Conservation (phyloP, 1,284 basidiomycete genomes). For the Kalmanozyma brasiliensis region DNA sequence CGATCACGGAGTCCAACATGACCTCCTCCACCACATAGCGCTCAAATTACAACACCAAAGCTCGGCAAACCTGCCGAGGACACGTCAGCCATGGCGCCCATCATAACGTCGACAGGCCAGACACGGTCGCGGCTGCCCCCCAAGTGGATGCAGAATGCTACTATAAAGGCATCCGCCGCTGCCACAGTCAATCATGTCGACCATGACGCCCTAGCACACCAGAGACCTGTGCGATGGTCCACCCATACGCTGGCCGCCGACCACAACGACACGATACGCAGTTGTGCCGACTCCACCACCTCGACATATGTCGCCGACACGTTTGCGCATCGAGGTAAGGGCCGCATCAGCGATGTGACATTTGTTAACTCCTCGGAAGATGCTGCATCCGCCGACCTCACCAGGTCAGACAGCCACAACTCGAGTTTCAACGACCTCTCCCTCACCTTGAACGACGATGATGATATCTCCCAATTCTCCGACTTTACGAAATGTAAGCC, state of each 20-base stretch:
- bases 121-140: slow-evolving; percentile 37
- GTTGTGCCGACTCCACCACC: slow-evolving; percentile 33
- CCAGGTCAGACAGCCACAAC: slow-evolving; percentile 8
- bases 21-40: background rate
- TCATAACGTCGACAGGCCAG: slow-evolving; percentile 28
- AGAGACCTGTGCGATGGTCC: slow-evolving; percentile 25
- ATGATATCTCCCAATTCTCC: background rate
- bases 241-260: slow-evolving; percentile 29
- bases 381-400: slow-evolving; percentile 3
- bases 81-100: slow-evolving; percentile 19
- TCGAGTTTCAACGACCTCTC: slow-evolving; percentile 12
- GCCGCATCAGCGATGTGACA: slow-evolving; percentile 42
- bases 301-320: slow-evolving; percentile 43
- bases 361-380: slow-evolving; percentile 27
- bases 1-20: background rate
- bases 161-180: slow-evolving; percentile 13
- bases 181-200: slow-evolving; percentile 8
- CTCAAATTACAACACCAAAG: background rate
- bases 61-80: background rate
- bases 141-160: slow-evolving; percentile 30
- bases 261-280: slow-evolving; percentile 29
- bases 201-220: background rate
- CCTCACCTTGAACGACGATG: slow-evolving; percentile 5
- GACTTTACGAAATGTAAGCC: slow-evolving; percentile 1
- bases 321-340: slow-evolving; percentile 42